Conservation (phyloP, 768 basidiomycete genomes). For the Candolleomyces efflorescens region DNA sequence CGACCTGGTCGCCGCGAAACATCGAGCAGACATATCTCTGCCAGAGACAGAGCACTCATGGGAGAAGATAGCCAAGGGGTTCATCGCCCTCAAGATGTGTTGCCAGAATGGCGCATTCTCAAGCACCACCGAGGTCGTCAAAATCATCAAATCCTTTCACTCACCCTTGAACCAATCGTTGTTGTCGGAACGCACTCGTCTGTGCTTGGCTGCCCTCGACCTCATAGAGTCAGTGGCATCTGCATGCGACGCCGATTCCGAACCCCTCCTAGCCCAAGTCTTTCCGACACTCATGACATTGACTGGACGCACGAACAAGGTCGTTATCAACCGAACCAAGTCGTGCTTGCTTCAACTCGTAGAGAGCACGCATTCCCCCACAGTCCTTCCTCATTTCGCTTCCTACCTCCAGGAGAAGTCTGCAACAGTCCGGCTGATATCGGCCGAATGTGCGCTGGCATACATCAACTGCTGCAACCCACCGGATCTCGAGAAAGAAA, state of each 20-base stretch:
- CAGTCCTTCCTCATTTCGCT: slow-evolving; percentile 56
- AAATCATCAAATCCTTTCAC: slow-evolving; percentile 46
- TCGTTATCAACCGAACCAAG: slow-evolving; percentile 64
- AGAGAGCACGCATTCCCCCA: slow-evolving; percentile 61
- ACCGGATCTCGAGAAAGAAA: slow-evolving; percentile 71
- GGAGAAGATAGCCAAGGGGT: slow-evolving; percentile 57
- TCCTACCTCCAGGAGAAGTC: slow-evolving; percentile 68
- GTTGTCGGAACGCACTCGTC: slow-evolving; percentile 68
- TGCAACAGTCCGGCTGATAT: slow-evolving; percentile 52
- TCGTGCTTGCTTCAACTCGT: slow-evolving; percentile 57
- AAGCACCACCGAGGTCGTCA: slow-evolving; percentile 43
- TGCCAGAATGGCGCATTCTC: slow-evolving; percentile 52
- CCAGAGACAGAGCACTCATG: slow-evolving; percentile 78
- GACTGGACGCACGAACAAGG: slow-evolving; percentile 75
- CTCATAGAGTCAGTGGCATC: slow-evolving; percentile 51
- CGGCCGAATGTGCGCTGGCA: slow-evolving; percentile 60
- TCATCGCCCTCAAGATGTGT: slow-evolving; percentile 42
- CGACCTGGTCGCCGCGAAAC: slow-evolving; percentile 28
- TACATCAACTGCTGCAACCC: slow-evolving; percentile 77
- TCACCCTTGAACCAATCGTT: slow-evolving; percentile 55
- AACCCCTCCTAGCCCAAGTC: slow-evolving; percentile 61
- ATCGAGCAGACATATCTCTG: slow-evolving; percentile 36
- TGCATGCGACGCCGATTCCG: slow-evolving; percentile 58
- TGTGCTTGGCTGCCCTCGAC: slow-evolving; percentile 66
- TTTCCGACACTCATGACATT: slow-evolving; percentile 64